Conservation (phyloP, 1,284 basidiomycete genomes). For the Apiotrichum sp. region DNA sequence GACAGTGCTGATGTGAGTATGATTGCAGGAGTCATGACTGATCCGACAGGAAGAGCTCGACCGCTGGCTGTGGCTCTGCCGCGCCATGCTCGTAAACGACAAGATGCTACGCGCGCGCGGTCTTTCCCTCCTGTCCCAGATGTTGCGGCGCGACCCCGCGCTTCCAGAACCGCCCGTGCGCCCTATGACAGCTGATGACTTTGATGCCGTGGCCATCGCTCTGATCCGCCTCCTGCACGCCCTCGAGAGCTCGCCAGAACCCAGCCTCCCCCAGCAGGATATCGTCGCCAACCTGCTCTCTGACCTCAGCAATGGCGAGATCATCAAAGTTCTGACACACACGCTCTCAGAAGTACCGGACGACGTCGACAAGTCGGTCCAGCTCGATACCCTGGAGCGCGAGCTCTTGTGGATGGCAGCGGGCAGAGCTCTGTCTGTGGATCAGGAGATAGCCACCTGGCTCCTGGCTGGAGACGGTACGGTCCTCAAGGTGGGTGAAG, state of each 20-base stretch:
- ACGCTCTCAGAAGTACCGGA: conserved; percentile 17
- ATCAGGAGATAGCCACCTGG: conserved; percentile 25
- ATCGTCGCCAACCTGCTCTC: conserved; percentile 20
- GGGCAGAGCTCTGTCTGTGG: conserved; percentile 14
- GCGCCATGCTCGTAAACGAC: conserved; percentile 31
- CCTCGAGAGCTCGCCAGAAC: conserved; percentile 21
- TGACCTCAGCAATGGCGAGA: conserved; percentile 25
- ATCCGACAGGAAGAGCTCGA: conserved; percentile 29
- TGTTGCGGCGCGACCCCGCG: conserved; percentile 27
- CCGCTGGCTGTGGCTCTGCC: conserved; percentile 40
- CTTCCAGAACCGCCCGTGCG: conserved; percentile 22
- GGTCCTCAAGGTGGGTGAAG: conserved; percentile 21
- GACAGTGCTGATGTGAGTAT: conserved; percentile 28
- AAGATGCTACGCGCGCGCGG: conserved; percentile 32
- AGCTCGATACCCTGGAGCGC: conserved; percentile 14
- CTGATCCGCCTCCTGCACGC: conserved; percentile 29
- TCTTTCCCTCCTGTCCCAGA: conserved; percentile 25
- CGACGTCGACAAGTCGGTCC: conserved; percentile 5
- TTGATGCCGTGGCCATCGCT: conserved; percentile 24
- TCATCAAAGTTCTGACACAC: conserved; percentile 24
- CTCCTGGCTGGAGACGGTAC: conserved; percentile 17
- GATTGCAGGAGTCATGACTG: neutral
- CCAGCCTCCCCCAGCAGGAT: conserved; percentile 19
- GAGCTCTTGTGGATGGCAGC: conserved; percentile 38
- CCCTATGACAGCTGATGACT: conserved; percentile 25